Evolutionary conservation across 352 stramenopile genomes (phyloP).

Genomic region (Globisporangium viniferum): DNA sequence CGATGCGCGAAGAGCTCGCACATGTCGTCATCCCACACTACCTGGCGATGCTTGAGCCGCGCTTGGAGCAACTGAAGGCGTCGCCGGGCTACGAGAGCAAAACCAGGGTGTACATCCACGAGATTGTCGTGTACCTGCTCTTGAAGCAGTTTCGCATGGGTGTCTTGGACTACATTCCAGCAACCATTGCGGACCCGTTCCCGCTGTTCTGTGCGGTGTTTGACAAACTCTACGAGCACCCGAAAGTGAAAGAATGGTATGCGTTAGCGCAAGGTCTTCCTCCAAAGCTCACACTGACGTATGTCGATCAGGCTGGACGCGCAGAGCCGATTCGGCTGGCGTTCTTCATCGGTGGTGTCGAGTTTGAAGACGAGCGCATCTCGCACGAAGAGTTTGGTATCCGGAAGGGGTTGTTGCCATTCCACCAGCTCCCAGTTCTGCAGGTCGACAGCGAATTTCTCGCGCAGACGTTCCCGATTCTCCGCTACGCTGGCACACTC

Average conservation of each 20-base stretch:
- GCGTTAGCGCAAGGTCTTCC: background rate
- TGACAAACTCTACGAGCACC: slow-evolving; percentile 24
- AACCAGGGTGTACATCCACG: slow-evolving; percentile 26
- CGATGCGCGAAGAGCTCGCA: slow-evolving; percentile 32
- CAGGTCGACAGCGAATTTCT: slow-evolving; percentile 39
- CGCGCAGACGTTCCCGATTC: slow-evolving; percentile 47
- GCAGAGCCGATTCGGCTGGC: slow-evolving; percentile 52
- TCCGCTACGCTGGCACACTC: slow-evolving; percentile 61
- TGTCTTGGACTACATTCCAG: slow-evolving; percentile 32
- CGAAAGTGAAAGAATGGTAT: slow-evolving; percentile 36
- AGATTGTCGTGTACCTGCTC: slow-evolving; percentile 24
- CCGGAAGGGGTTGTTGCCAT: slow-evolving; percentile 34
- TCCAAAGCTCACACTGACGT: slow-evolving; percentile 49
- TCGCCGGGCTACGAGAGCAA: slow-evolving; percentile 20
- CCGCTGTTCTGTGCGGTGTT: slow-evolving; percentile 10
- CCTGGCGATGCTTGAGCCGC: slow-evolving; percentile 24
- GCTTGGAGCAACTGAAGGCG: slow-evolving; percentile 26
- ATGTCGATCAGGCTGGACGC: slow-evolving; percentile 47
- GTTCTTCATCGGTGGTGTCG: slow-evolving; percentile 36
- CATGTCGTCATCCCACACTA: slow-evolving; percentile 25
- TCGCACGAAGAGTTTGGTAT: slow-evolving; percentile 23
- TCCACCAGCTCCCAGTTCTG: slow-evolving; percentile 40
- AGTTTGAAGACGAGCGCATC: slow-evolving; percentile 60
- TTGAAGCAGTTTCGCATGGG: slow-evolving; percentile 24
- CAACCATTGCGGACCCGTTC: slow-evolving; percentile 25